Evolutionary conservation across 2,329 filamentous ascomycete genomes (phyloP), one percentile per base, ranked within the genome.

Genomic region (Xylaria sp.): DNA sequence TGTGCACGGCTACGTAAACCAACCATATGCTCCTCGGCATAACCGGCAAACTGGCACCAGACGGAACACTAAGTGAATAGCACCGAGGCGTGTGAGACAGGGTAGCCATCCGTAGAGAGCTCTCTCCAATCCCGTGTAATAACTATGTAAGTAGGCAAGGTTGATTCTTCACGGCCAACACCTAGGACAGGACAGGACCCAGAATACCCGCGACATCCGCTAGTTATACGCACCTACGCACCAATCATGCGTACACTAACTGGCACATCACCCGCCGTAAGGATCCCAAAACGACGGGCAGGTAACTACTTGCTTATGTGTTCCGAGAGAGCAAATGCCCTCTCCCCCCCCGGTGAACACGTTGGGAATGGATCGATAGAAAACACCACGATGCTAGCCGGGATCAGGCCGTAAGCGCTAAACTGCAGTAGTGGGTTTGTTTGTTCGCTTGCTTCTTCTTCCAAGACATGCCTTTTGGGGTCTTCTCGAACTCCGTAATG

Each of bases 401-500:
- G 47, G 55, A 47, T 54, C n/a, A 34, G 8, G 54, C 56, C 47
- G 62, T 58, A 53, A 53, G 54, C 54, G 39, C 62, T 64, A 64
- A 32, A 19, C 54, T 24, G 34, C 14, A 36, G 34, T 36, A 36
- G 34, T 36, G 34, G 7, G 34, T 36, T 36, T 47, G 4, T 34
- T 56, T 4, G 24, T 4, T 27, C 4, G 24, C 24, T 27, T 27
- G 2, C 24, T 27, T 27, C 24, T 27, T n/a, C 30, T 30, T 19
- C 36, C 60, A 63, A 36, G 50, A 59, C 54, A 32, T 51, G 24
- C 24, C 39, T 63, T 30, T 51, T 17, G 21, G 39, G 21, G n/a
- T 24, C 7, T 39, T 51, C 47, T 58, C 54, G 62, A 53, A 51
- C 55, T 45, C 62, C 55, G 19, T 54, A 64, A 59, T 64, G 62